Percentiles rank a stretch among this genome's conserved stretches.
phyloP scores from a whole-genome alignment of 2,329 filamentous ascomycete species.

The Claviceps pazoutovae region DNA sequence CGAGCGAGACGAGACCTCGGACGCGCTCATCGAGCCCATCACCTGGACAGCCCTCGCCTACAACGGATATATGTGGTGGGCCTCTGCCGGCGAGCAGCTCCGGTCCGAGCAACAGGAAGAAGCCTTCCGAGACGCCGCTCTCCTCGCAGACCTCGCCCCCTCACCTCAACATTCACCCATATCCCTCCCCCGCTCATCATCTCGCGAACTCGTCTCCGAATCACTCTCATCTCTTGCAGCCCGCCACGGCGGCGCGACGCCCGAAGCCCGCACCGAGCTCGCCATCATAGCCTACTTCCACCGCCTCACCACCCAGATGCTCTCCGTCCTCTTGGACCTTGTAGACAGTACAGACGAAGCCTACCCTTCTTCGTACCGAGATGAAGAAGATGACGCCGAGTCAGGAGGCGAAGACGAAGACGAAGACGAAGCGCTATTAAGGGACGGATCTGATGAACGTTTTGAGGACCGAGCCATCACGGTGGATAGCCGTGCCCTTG shows the following conservation, averaged over 20 bases:
- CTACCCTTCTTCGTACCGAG: conserved; percentile 18
- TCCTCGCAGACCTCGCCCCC: conserved; percentile 38
- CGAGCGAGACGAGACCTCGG: conserved; percentile 34
- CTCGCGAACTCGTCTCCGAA: conserved; percentile 23
- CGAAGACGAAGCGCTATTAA: conserved; percentile 13
- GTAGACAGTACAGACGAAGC: conserved; percentile 36
- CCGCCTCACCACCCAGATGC: conserved; percentile 52
- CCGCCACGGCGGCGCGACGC: conserved; percentile 15
- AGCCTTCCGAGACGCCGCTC: conserved; percentile 35
- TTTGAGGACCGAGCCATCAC: conserved; percentile 30
- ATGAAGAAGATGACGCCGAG: conserved; percentile 23
- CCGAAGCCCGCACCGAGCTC: conserved; percentile 41
- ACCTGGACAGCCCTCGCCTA: conserved; percentile 67
- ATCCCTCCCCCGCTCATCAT: conserved; percentile 17
- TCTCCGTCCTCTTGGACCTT: conserved; percentile 48
- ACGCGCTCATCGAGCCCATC: conserved; percentile 45
- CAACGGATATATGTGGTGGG: conserved; percentile 82
- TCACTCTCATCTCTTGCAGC: conserved; percentile 32
- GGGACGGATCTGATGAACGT: conserved; percentile 15
- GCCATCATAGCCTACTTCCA: conserved; percentile 73
- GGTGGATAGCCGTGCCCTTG: conserved; percentile 50
- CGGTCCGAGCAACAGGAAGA: conserved; percentile 47
- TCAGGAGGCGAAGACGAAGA: conserved; percentile 12
- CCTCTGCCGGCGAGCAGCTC: conserved; percentile 62
- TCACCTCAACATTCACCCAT: conserved; percentile 17